These are phyloP conservation scores for Cyberlindnera lachancei DNA, from an alignment of 805 yeast species.

Conservation along the genomic window DNA sequence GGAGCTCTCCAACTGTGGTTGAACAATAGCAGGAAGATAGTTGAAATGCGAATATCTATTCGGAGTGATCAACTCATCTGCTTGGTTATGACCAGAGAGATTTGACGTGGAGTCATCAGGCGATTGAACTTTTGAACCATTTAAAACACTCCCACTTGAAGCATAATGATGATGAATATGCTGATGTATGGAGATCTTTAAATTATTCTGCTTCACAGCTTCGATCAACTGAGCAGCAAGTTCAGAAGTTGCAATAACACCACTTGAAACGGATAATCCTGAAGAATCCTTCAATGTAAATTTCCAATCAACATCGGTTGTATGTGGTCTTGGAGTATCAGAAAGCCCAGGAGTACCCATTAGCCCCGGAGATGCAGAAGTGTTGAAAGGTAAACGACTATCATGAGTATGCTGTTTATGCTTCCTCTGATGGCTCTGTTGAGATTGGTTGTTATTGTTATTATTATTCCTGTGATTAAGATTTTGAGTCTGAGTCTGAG, in stretches of 20 bases:
- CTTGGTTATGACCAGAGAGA: constrained; percentile 10
- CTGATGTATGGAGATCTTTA: constrained; percentile 71
- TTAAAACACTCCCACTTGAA: constrained; percentile 9
- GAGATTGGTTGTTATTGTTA: not conserved
- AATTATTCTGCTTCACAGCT: constrained; percentile 48
- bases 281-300: constrained; percentile 42
- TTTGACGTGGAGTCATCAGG: constrained; percentile 21
- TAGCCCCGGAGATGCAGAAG: no score
- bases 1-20: constrained; percentile 62
- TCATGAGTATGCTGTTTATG: no score
- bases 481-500: not conserved
- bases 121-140: constrained; percentile 9
- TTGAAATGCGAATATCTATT: constrained; percentile 65
- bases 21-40: constrained; percentile 66
- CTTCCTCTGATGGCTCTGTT: no score
- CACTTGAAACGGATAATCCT: constrained; percentile 40
- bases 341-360: constrained; percentile 1
- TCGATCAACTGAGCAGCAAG: constrained; percentile 50
- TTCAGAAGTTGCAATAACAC: constrained; percentile 45
- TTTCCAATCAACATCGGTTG: constrained; percentile 50
- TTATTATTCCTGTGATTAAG: no score
- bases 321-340: constrained; percentile 21
- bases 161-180: constrained; percentile 76
- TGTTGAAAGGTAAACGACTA: no score
- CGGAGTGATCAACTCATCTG: constrained; percentile 31